These are phyloP conservation scores for Acrocalymma vagum DNA, from an alignment of 2,329 filamentous ascomycete species.

Conservation along the genomic window DNA sequence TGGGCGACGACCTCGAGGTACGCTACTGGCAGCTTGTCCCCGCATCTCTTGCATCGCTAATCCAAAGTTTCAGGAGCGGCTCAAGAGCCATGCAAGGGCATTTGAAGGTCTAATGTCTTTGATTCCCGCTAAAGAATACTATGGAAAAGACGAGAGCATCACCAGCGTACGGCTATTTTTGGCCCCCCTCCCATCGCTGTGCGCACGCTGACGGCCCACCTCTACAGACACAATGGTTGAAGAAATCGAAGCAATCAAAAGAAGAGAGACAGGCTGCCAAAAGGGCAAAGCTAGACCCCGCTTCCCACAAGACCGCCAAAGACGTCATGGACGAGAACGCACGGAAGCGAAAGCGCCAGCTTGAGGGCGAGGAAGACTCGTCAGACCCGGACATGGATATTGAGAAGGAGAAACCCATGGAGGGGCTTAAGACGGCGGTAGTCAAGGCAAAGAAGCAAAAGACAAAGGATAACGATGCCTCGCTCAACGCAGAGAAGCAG, in stretches of 20 bases:
- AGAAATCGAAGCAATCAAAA: conserved; percentile 94
- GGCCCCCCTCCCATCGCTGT: no score
- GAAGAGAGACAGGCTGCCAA: conserved; percentile 71
- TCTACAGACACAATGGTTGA: conserved; percentile 89
- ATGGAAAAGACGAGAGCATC: conserved; percentile 73
- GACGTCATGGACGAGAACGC: conserved; percentile 90
- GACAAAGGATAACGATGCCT: conserved; percentile 28
- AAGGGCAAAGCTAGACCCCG: conserved; percentile 88
- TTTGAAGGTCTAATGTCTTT: conserved; percentile 88
- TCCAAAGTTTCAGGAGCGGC: conserved; percentile 55
- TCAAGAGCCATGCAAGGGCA: conserved; percentile 70
- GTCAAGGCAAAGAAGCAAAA: conserved; percentile 55
- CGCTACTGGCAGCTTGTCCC: conserved; percentile 27
- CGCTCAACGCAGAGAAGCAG: conserved; percentile 23
- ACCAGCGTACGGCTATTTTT: conserved; percentile 82
- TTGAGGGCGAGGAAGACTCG: conserved; percentile 63
- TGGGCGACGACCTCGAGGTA: conserved; percentile 55
- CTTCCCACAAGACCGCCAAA: conserved; percentile 88
- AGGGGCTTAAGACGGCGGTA: conserved; percentile 46
- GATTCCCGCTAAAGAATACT: conserved; percentile 91
- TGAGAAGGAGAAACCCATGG: conserved; percentile 47
- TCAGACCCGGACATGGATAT: conserved; percentile 45
- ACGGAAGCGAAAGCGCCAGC: conserved; percentile 75
- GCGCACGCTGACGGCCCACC: conserved; percentile 22
- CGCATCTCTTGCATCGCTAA: conserved; percentile 37